Percentiles rank a stretch among this genome's conserved stretches.
Evolutionary conservation across 1,284 basidiomycete genomes (phyloP).

Genomic region (Porphyrellus sp.): DNA sequence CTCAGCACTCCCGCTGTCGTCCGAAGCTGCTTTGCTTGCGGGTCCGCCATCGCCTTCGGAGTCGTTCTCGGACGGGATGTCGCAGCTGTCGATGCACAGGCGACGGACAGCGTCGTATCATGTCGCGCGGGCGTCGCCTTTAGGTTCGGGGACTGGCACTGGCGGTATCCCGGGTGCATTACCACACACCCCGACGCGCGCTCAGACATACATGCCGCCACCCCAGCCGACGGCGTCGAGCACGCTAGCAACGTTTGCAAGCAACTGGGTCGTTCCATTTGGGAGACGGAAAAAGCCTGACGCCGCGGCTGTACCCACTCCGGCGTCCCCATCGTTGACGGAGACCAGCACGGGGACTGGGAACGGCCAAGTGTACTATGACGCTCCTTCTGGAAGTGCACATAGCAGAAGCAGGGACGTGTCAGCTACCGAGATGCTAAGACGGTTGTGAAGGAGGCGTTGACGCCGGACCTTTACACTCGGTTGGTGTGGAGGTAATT

Average conservation of each 20-base stretch:
- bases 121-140: conserved; percentile 45
- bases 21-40: conserved; percentile 38
- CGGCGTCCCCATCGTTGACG: conserved; percentile 3
- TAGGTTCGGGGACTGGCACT: conserved; percentile 32
- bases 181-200: conserved; percentile 1
- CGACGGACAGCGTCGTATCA: conserved; percentile 59
- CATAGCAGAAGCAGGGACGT: conserved; percentile 15
- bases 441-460: conserved; percentile 31
- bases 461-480: neutral
- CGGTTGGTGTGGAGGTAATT: neutral
- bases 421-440: conserved; percentile 46
- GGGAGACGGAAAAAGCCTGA: conserved; percentile 49
- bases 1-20: conserved; percentile 41
- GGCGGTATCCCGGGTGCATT: conserved; percentile 8
- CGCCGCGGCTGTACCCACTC: neutral
- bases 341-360: conserved; percentile 15
- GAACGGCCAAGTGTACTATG: conserved; percentile 13
- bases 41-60: conserved; percentile 56
- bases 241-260: conserved; percentile 62
- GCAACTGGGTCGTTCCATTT: conserved; percentile 62
- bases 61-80: conserved; percentile 55
- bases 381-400: conserved; percentile 16
- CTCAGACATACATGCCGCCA: neutral
- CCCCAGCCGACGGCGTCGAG: conserved; percentile 33
- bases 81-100: conserved; percentile 44